Evolutionary conservation across 1,284 basidiomycete species (phyloP).

Genomic region (Prillingera fragicola): DNA sequence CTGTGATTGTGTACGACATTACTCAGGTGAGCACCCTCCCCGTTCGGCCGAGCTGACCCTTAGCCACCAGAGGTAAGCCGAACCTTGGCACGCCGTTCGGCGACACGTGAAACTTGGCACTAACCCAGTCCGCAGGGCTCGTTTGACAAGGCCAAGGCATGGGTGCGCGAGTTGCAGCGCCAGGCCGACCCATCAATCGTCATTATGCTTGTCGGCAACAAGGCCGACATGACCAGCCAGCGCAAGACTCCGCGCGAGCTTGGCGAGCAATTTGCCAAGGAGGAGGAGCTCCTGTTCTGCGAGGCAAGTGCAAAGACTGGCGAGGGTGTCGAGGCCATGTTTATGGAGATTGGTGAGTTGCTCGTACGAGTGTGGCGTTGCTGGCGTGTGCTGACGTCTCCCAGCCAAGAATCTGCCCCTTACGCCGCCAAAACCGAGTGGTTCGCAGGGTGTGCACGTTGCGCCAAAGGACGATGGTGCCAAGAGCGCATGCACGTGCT

Average conservation of each 20-base stretch:
- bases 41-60: not conserved
- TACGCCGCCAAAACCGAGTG: slow-evolving; percentile 24
- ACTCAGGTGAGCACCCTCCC: slow-evolving; percentile 56
- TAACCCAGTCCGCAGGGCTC: slow-evolving; percentile 49
- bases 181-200: slow-evolving; percentile 96
- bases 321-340: slow-evolving; percentile 82
- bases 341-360: slow-evolving; percentile 62
- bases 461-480: slow-evolving; percentile 10
- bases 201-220: slow-evolving; percentile 94
- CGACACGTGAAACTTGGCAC: no score
- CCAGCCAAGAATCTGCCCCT: slow-evolving; percentile 44
- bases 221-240: slow-evolving; percentile 74
- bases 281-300: slow-evolving; percentile 91
- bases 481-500: slow-evolving; percentile 18
- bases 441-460: slow-evolving; percentile 35
- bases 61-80: slow-evolving; percentile 33
- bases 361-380: not conserved
- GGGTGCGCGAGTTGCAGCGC: slow-evolving; percentile 93
- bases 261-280: slow-evolving; percentile 87
- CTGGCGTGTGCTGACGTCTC: slow-evolving; percentile 9
- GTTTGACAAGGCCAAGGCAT: slow-evolving; percentile 91
- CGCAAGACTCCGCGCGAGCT: slow-evolving; percentile 69
- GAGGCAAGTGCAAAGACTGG: slow-evolving; percentile 95
- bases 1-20: slow-evolving; percentile 96
- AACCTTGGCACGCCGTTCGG: not conserved